phyloP scores from a whole-genome alignment of 352 stramenopile species.

The Phytophthora pseudosyringae region DNA sequence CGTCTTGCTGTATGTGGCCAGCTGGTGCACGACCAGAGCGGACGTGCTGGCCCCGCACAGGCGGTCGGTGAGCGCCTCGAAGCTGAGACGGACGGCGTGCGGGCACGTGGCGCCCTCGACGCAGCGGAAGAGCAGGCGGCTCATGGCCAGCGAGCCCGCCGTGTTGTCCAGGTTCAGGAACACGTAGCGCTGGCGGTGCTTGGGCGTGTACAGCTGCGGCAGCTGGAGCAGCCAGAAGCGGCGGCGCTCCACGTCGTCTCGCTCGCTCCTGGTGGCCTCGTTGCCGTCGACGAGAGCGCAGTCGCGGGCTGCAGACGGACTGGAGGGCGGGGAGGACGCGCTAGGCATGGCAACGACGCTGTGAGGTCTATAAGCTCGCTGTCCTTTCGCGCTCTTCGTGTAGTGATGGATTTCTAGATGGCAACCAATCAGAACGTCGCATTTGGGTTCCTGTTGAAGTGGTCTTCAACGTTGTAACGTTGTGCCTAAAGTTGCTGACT shows the following conservation, averaged over 20 bases:
- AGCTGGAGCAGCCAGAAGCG: constrained; percentile 20
- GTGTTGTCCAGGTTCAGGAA: constrained; percentile 35
- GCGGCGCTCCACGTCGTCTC: constrained; percentile 27
- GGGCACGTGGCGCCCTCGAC: constrained; percentile 10
- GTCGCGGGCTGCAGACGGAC: background rate
- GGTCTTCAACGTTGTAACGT: background rate
- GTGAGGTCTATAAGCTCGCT: background rate
- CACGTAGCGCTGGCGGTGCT: constrained; percentile 26
- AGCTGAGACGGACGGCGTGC: constrained; percentile 26
- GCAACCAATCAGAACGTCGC: constrained; percentile 2
- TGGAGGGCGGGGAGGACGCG: background rate
- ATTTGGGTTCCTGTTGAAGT: constrained; percentile 11
- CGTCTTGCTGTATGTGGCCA: constrained; percentile 20
- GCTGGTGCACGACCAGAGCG: constrained; percentile 13
- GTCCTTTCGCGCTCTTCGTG: background rate
- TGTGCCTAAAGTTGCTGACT: background rate
- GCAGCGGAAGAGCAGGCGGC: constrained; percentile 16
- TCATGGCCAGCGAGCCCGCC: constrained; percentile 7
- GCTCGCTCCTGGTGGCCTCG: constrained; percentile 13
- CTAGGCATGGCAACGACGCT: background rate
- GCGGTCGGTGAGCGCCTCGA: constrained; percentile 21
- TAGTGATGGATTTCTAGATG: background rate
- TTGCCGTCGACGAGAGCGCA: constrained; percentile 1
- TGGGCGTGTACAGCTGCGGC: constrained; percentile 17
- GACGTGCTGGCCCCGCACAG: constrained; percentile 17